Base-by-base conservation (phyloP, 441 rosid genomes). In the Adansonia gregorii region DNA sequence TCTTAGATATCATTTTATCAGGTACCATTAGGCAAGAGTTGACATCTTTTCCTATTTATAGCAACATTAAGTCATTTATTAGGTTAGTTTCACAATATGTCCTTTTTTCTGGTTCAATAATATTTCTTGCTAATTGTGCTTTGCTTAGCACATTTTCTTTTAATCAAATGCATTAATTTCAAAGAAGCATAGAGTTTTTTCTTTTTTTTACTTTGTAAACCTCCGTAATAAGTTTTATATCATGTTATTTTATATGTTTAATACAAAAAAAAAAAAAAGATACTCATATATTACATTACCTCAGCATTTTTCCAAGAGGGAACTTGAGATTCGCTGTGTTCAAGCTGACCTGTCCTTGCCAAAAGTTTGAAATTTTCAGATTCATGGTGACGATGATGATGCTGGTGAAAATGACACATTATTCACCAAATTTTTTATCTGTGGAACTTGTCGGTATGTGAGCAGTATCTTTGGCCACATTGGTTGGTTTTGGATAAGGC, bases 401-500 rank as follows among this genome's bases (percentile, higher is more conserved):
- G 73, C 2, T 4, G 59, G 73, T 49, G 74, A 70, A 70, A 14
- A 51, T 15, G 74, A 70, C 60, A 27, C 15, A 19, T 19, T 43
- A 6, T 14, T 24, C 6, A 24, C 41, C 66, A 4, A 12, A 11
- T 12, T 63, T 27, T 27, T 27, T 1, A 12, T 69, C 19, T 8
- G 19, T 24, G 43, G 6, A 24, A 24, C 43, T 24, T 49, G 35
- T 69, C 73, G 49, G 35, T 20, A 5, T 67, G 8, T n/a, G 51
- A 27, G 19, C 45, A 27, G 2, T 27, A 5, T 17, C 14, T 5
- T 11, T 14, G 10, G 27, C 5, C 73, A 7, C 45, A 6, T 69
- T 69, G 58, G 20, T 69, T 48, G 73, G 43, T 69, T 22, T 49
- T 48, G 58, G 43, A 49, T 14, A 49, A 3, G 59, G 5, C 35